Evolutionary conservation across 2,329 filamentous ascomycete species (phyloP).

Genomic region (Raffaelea deltoideospora): DNA sequence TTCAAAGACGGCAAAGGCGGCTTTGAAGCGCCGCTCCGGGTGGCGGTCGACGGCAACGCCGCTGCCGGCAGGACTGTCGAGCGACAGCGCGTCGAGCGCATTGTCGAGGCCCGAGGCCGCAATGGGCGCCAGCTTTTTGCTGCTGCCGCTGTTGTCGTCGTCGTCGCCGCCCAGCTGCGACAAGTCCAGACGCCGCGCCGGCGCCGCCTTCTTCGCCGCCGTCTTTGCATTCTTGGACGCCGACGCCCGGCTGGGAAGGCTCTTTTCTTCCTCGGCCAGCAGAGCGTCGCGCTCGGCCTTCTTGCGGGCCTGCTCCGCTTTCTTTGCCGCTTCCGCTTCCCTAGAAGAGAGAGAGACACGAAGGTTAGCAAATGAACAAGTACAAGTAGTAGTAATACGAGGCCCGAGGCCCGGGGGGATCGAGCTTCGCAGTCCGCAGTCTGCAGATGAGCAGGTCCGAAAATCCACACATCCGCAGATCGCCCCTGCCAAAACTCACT

Average conservation of each 20-base stretch:
- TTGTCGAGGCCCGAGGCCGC: slow-evolving; percentile 87
- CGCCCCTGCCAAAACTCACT: too few species aligned
- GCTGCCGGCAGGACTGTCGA: slow-evolving; percentile 24
- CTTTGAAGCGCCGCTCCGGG: slow-evolving; percentile 75
- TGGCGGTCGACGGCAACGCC: slow-evolving; percentile 58
- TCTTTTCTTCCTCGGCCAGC: slow-evolving; percentile 67
- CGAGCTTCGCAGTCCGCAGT: too few species aligned
- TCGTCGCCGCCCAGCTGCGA: slow-evolving; percentile 54
- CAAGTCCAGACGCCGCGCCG: slow-evolving; percentile 51
- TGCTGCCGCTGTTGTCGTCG: slow-evolving; percentile 25
- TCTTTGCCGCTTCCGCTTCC: slow-evolving; percentile 72
- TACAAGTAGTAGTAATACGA: too few species aligned
- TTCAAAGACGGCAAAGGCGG: slow-evolving; percentile 71
- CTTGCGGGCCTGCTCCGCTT: slow-evolving; percentile 66
- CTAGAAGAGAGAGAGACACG: too few species aligned
- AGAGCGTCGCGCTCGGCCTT: slow-evolving; percentile 85
- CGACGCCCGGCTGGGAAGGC: slow-evolving; percentile 36
- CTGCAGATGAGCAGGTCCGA: background rate
- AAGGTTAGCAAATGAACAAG: too few species aligned
- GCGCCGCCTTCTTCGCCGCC: slow-evolving; percentile 46
- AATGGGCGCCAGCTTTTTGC: slow-evolving; percentile 38
- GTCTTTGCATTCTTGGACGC: slow-evolving; percentile 53
- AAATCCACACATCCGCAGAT: background rate
- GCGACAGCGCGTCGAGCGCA: slow-evolving; percentile 69
- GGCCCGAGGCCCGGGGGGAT: too few species aligned